A percentile compares a stretch with the other conserved stretches of the same genome.
phyloP scores from a whole-genome alignment of 2,329 filamentous ascomycete species.

The Colletotrichum sp. region DNA sequence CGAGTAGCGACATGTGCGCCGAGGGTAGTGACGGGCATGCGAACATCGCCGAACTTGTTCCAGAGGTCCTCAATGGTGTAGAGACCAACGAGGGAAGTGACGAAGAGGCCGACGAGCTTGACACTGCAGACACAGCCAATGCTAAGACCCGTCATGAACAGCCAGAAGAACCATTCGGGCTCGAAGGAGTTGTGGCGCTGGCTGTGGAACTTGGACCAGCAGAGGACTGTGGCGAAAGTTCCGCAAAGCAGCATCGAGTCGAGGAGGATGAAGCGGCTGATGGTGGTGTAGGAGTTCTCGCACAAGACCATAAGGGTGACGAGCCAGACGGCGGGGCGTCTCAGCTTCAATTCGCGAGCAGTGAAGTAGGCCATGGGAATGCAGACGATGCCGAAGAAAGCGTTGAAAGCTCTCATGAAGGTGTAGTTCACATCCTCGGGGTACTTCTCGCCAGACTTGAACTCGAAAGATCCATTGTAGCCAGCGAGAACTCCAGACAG shows the following conservation, averaged over 20 bases:
- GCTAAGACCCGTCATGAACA: constrained; percentile 90
- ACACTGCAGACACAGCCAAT: constrained; percentile 99
- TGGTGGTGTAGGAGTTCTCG: constrained; percentile 99
- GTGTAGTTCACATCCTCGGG: constrained; percentile 94
- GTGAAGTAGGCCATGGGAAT: constrained; percentile 96
- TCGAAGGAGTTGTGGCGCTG: constrained; percentile 87
- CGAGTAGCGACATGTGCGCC: constrained; percentile 81
- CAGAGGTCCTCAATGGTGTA: constrained; percentile 97
- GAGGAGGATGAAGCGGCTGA: constrained; percentile 96
- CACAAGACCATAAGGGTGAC: constrained; percentile 96
- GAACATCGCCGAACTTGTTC: constrained; percentile 95
- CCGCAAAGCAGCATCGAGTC: constrained; percentile 99
- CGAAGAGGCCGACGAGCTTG: constrained; percentile 97
- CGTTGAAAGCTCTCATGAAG: constrained; percentile 98
- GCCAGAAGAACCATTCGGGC: constrained; percentile 91
- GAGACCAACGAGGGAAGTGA: constrained; percentile 90
- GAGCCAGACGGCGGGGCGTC: constrained; percentile 88
- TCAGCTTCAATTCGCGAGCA: constrained; percentile 87
- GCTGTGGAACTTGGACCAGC: constrained; percentile 96
- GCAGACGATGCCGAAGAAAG: constrained; percentile 90
- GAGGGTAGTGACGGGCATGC: constrained; percentile 80
- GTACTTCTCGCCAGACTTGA: constrained; percentile 97
- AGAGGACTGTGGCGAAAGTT: constrained; percentile 96
- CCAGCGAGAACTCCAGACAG: constrained; percentile 94
- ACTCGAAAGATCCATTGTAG: constrained; percentile 99